Conservation (phyloP, 2,329 filamentous ascomycete species). For the Sclerotinia glacialis region DNA sequence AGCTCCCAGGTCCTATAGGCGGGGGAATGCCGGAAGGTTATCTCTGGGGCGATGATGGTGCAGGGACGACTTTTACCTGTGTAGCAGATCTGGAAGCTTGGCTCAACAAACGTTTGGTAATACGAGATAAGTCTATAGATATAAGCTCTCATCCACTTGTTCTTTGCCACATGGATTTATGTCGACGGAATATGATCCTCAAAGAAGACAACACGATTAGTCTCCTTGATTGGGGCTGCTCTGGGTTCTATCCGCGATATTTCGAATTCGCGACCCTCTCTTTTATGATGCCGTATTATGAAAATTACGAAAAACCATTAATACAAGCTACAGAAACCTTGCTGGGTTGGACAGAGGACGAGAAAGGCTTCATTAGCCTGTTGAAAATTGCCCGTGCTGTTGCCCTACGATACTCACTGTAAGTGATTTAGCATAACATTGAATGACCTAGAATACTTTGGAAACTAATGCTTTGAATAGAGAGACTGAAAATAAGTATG, state of each 20-base stretch:
- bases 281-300: not conserved
- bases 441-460: not conserved
- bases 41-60: not conserved
- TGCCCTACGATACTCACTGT: not conserved
- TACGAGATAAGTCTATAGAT: slow-evolving; percentile 24
- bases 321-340: not conserved
- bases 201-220: slow-evolving; percentile 31
- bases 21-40: not conserved
- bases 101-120: not conserved
- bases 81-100: not conserved
- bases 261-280: slow-evolving; percentile 31
- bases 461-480: not conserved
- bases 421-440: not conserved
- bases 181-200: slow-evolving; percentile 36
- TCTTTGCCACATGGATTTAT: slow-evolving; percentile 35
- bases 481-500: not conserved
- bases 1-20: not conserved
- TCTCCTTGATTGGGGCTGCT: slow-evolving; percentile 35
- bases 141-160: slow-evolving; percentile 32
- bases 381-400: not conserved
- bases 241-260: slow-evolving; percentile 33
- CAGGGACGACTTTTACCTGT: not conserved
- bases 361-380: not conserved
- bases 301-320: not conserved
- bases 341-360: not conserved